Base-by-base conservation (phyloP, 163 green algal species). In the Coccomyxa subellipsoidea region DNA sequence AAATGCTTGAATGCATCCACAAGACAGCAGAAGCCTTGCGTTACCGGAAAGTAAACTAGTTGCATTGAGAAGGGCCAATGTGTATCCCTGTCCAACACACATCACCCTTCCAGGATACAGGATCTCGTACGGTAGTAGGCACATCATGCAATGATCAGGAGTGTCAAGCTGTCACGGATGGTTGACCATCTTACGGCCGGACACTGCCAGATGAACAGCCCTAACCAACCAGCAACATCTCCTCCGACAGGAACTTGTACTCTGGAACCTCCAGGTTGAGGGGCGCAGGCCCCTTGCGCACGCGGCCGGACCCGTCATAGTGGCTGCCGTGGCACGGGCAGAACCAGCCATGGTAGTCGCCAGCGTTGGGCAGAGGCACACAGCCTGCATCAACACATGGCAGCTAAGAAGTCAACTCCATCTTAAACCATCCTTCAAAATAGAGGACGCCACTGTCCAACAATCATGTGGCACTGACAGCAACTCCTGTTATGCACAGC, bases 301-400 rank as follows among this genome's bases (percentile, higher is more conserved):
- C 95, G 84, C 97, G 92, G 59, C 97, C 97, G 38, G 90, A 97
- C 35, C 94, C 94, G 87, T 99, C 97, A 81, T 99, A 99, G 90
- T 99, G 97, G 66, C 88, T 95, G 53, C 97, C 97, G 87, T 99
- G 97, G 93, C 97, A 99, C n/a, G 97, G 97, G 92, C 96, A 99
- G 91, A 99, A 99, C 96, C 97, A 99, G 80, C 96, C 97, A 69
- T 92, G 83, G 89, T 97, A 99, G 89, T 99, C 97, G 36, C 97
- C 97, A n/a, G 97, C 97, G 84, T 98, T 98, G n/a, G 94, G 89
- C 75, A 99, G 95, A 23, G 97, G 97, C 83, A 99, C 97, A 87
- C 97, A 99, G 31, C 97, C 70, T 77, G 70, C 70, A n/a, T n/a
- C n/a, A n/a, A n/a, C n/a, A n/a, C n/a, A n/a, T n/a, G n/a, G n/a